A percentile compares a stretch with the other conserved stretches of the same genome.
These are phyloP conservation scores for Penicillium angulare DNA, from an alignment of 495 filamentous ascomycete species.

Conservation along the genomic window DNA sequence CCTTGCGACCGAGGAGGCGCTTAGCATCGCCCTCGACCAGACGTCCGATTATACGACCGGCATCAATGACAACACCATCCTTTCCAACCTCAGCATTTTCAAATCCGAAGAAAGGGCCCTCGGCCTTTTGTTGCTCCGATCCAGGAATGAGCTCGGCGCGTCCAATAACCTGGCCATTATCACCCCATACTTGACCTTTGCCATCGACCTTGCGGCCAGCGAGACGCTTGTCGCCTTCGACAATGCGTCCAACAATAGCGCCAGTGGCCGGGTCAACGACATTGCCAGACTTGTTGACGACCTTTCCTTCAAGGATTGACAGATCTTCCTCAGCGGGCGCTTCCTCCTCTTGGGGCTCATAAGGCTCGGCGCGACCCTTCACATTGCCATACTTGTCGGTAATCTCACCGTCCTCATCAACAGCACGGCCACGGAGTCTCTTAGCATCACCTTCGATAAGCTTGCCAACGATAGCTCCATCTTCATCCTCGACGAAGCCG, in stretches of 20 bases:
- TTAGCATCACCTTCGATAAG: slow-evolving; percentile 76
- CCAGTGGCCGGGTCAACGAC: slow-evolving; percentile 69
- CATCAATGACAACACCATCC: slow-evolving; percentile 68
- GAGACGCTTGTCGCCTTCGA: slow-evolving; percentile 70
- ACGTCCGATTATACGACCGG: slow-evolving; percentile 69
- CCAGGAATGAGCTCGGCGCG: slow-evolving; percentile 76
- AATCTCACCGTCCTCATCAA: slow-evolving; percentile 84
- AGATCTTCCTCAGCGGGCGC: slow-evolving; percentile 51
- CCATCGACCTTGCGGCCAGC: slow-evolving; percentile 80
- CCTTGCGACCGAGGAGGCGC: slow-evolving; percentile 67
- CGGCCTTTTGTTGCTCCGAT: slow-evolving; percentile 63
- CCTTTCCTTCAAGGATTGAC: slow-evolving; percentile 73
- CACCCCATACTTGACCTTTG: slow-evolving; percentile 77
- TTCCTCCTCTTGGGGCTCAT: slow-evolving; percentile 57
- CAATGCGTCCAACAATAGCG: slow-evolving; percentile 71
- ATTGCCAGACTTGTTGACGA: slow-evolving; percentile 83
- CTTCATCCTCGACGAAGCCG: slow-evolving; percentile 67
- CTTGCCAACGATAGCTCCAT: slow-evolving; percentile 67
- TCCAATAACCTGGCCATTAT: slow-evolving; percentile 76
- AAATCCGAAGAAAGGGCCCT: slow-evolving; percentile 78
- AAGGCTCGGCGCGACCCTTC: slow-evolving; percentile 73
- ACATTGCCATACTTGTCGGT: slow-evolving; percentile 76
- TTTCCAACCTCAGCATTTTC: slow-evolving; percentile 70
- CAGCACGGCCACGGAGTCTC: slow-evolving; percentile 68
- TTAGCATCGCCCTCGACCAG: slow-evolving; percentile 71